phyloP scores from a whole-genome alignment of 495 filamentous ascomycete genomes.

The Hypoxylon perforatum region DNA sequence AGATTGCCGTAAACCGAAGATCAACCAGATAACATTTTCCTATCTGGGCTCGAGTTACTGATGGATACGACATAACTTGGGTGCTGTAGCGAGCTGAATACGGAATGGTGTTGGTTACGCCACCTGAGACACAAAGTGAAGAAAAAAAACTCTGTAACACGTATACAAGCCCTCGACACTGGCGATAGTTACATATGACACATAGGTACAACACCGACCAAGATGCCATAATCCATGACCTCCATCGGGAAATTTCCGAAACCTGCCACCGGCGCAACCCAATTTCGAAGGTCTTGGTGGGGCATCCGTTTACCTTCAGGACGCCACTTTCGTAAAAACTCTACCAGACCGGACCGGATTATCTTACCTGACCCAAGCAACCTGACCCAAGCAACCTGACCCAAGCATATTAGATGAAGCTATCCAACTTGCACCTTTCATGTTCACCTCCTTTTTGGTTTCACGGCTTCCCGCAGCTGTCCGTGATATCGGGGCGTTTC shows the following conservation, averaged over 20 bases:
- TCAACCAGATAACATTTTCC: conserved; percentile 19
- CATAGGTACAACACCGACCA: not conserved
- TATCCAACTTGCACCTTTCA: too few species aligned
- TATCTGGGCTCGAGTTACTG: conserved; percentile 15
- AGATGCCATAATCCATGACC: too few species aligned
- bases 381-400: too few species aligned
- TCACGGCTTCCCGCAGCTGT: too few species aligned
- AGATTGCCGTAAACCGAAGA: conserved; percentile 9
- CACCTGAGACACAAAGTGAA: not conserved
- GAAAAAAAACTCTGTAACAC: too few species aligned
- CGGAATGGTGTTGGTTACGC: not conserved
- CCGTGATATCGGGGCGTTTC: too few species aligned
- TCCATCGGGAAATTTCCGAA: conserved; percentile 18
- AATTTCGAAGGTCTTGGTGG: not conserved
- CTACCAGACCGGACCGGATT: too few species aligned
- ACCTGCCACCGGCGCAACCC: not conserved
- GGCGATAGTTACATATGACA: not conserved
- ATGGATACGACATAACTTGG: conserved; percentile 5
- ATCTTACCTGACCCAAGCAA: too few species aligned
- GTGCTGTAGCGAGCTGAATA: not conserved
- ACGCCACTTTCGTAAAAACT: too few species aligned
- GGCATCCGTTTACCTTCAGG: not conserved
- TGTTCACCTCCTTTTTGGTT: too few species aligned
- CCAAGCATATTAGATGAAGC: too few species aligned
- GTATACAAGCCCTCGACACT: too few species aligned